Conservation (phyloP, 257 asterid species). For the Solanum sejunctum region DNA sequence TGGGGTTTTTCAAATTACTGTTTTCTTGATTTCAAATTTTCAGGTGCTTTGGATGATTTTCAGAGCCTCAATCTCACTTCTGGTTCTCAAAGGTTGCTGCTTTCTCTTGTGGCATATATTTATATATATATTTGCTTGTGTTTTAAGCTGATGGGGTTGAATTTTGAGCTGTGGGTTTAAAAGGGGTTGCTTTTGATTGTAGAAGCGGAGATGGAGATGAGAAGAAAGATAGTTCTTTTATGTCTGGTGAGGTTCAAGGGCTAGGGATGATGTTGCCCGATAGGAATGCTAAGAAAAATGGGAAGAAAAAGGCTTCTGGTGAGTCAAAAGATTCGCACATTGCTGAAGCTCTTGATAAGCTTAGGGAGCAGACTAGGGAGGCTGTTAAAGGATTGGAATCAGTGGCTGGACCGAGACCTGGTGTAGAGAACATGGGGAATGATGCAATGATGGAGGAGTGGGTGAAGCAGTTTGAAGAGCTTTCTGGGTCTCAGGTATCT, state of each 20-base stretch:
- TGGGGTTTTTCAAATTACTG: not conserved
- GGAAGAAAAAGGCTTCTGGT: conserved; percentile 58
- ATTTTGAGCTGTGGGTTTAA: not conserved
- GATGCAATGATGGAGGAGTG: conserved; percentile 90
- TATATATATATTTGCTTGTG: not conserved
- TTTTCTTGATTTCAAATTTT: conserved; percentile 1
- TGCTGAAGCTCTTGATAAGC: conserved; percentile 89
- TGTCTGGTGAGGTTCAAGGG: conserved; percentile 56
- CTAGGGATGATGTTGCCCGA: conserved; percentile 93
- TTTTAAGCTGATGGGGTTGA: not conserved
- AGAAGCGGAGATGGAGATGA: conserved; percentile 41
- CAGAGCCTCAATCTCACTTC: conserved; percentile 78
- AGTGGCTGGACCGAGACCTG: conserved; percentile 37
- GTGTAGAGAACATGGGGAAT: conserved; percentile 39
- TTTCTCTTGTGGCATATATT: not conserved
- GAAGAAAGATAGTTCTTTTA: conserved; percentile 32
- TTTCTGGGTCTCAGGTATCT: conserved; percentile 85
- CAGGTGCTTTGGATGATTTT: conserved; percentile 99
- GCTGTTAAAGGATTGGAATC: conserved; percentile 87
- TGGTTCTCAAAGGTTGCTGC: conserved; percentile 58
- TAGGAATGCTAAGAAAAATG: conserved; percentile 74
- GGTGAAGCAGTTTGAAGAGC: conserved; percentile 98
- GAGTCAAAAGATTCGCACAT: conserved; percentile 70
- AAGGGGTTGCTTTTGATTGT: not conserved
- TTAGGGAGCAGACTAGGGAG: conserved; percentile 90